Evolutionary conservation across 169 alveolate genomes (phyloP).

Genomic region (Eimeria nieschulzi): DNA sequence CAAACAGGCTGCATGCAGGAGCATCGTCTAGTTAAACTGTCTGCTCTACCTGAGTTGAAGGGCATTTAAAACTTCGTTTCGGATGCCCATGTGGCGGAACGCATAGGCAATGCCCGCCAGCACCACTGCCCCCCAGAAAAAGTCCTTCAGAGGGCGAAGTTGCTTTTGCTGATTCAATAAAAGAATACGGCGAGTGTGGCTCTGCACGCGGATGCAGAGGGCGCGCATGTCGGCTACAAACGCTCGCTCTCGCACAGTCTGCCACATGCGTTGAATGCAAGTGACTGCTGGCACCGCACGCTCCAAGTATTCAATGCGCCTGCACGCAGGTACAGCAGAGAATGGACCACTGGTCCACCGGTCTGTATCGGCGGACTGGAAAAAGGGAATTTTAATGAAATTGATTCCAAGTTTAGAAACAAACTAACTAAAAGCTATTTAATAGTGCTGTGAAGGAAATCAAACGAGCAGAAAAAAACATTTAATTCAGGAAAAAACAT

Average conservation of each 20-base stretch:
- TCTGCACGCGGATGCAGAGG: slow-evolving; percentile 65
- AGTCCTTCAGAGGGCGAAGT: neutral
- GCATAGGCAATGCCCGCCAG: slow-evolving; percentile 10
- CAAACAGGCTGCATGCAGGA: no score
- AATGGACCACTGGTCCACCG: no score
- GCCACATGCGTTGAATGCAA: slow-evolving; percentile 67
- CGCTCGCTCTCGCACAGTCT: slow-evolving; percentile 65
- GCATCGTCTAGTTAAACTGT: no score
- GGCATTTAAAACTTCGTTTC: slow-evolving; percentile 35
- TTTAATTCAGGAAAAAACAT: no score
- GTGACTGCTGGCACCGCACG: slow-evolving; percentile 63
- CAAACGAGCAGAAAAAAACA: no score
- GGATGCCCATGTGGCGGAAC: slow-evolving; percentile 11
- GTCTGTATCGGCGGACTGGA: no score
- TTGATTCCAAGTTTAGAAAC: no score
- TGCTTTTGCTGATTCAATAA: neutral
- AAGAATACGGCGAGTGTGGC: slow-evolving; percentile 54
- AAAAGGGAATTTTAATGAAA: no score
- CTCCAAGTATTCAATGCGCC: slow-evolving; percentile 56
- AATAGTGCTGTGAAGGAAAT: no score
- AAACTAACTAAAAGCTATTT: no score
- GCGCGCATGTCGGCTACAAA: slow-evolving; percentile 65
- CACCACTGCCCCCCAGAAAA: slow-evolving; percentile 62
- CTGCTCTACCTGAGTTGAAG: no score
- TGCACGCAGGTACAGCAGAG: neutral